Base-by-base conservation (phyloP, 2,329 filamentous ascomycete species). In the Ophiostoma tasmaniense region DNA sequence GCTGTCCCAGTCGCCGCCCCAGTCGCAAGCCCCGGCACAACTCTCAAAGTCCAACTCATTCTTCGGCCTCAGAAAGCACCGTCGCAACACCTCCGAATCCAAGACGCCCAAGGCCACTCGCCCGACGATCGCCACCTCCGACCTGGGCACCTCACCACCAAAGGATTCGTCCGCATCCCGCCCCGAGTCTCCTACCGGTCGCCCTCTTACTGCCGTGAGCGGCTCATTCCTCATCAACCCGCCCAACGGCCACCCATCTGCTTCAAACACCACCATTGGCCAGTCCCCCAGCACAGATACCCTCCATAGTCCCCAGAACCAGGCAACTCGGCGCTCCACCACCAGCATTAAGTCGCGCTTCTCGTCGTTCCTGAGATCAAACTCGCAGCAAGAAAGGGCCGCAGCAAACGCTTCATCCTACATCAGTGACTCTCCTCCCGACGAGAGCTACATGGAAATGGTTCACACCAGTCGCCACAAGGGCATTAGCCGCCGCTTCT, bases 401-500 rank as follows among this genome's bases (percentile, higher is more conserved):
- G 59, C 59, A 10, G 30, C 30, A 20, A 33, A 62, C 59, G 28
- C 3, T 17, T 2, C 28, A 20, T 11, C n/a, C 50, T 55, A 62
- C 55, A 20, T 64, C 37, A 39, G 55, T 33, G 30, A 68, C 2
- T 72, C 67, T 8, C 71, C 71, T 4, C 76, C 76, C 1, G 74
- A 76, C 2, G 71, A 75, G 4, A 76, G 76, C 45, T 73, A 77
- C 10, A 66, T 73, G 66, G 76, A 76, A 67, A 69, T 68, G 64
- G 37, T 52, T 71, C 35, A 67, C 20, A 45, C 52, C 28, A 61
- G 66, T 28, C 62, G 30, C 11, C 70, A 72, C 22, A 71, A 71
- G 30, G 75, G 74, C 13, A 77, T 77, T 30, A 75, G 73, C n/a
- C 79, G 80, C 30, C 79, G 81, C 62, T 81, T 81, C 76, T 83